Percentiles rank a stretch among this genome's conserved stretches.
Evolutionary conservation across 139 green algal species (phyloP).

Genomic region (Axilococcus clingmanii): DNA sequence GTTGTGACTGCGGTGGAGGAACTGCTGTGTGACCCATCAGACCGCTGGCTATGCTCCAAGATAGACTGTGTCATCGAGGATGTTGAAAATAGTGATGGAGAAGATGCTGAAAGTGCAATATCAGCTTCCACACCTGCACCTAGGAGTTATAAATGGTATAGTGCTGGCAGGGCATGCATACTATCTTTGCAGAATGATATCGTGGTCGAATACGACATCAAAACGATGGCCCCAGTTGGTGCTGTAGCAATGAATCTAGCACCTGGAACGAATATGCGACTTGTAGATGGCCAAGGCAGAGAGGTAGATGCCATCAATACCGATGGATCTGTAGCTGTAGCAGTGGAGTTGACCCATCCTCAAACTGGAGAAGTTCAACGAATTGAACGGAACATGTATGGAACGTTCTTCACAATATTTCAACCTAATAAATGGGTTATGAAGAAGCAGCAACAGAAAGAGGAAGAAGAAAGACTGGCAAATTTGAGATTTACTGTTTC

Average conservation of each 20-base stretch:
- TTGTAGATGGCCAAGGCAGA: slow-evolving; percentile 17
- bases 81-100: not conserved
- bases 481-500: not conserved
- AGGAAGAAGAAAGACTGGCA: slow-evolving; percentile 12
- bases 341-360: slow-evolving; percentile 26
- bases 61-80: slow-evolving; percentile 24
- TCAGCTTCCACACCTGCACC: not conserved
- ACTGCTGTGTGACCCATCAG: slow-evolving; percentile 47
- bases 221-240: slow-evolving; percentile 37
- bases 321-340: slow-evolving; percentile 34
- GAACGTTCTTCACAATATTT: slow-evolving; percentile 24
- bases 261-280: slow-evolving; percentile 10
- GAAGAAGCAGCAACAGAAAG: slow-evolving; percentile 24
- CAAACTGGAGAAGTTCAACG: slow-evolving; percentile 2
- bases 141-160: slow-evolving; percentile 26
- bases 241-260: slow-evolving; percentile 41
- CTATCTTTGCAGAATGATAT: slow-evolving; percentile 41
- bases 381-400: slow-evolving; percentile 33
- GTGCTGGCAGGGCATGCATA: slow-evolving; percentile 29
- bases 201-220: slow-evolving; percentile 47
- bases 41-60: slow-evolving; percentile 50
- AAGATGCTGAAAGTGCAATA: not conserved
- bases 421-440: slow-evolving; percentile 68
- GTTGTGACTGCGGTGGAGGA: slow-evolving; percentile 43
- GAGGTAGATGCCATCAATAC: slow-evolving; percentile 2